These are phyloP conservation scores for peach (Prunus persica) DNA, from an alignment of 306 rosid species.

Conservation along the genomic window Prunus_persica_NCBIv2 NC_034011.1:22258001-22258500, in stretches of 20 bases:
- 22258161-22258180: not conserved
- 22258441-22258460: not conserved
- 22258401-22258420: not conserved
- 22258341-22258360: not conserved
- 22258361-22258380: not conserved
- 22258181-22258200: not conserved
- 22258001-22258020: conserved; percentile 18
- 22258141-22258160: not conserved
- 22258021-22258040: conserved; percentile 15
- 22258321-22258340: not conserved
- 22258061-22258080: conserved; percentile 1
- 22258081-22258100: not conserved
- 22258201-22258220: not conserved
- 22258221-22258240: not conserved
- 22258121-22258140: conserved; percentile 1
- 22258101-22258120: not conserved
- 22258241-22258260: not conserved
- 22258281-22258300: not conserved
- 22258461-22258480: not conserved
- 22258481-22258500: not conserved
- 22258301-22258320: not conserved
- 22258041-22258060: not conserved
- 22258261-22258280: not conserved
- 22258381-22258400: not conserved
- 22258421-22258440: not conserved